phyloP scores from a whole-genome alignment of 805 yeast species.

The Candida sonorensis region DNA sequence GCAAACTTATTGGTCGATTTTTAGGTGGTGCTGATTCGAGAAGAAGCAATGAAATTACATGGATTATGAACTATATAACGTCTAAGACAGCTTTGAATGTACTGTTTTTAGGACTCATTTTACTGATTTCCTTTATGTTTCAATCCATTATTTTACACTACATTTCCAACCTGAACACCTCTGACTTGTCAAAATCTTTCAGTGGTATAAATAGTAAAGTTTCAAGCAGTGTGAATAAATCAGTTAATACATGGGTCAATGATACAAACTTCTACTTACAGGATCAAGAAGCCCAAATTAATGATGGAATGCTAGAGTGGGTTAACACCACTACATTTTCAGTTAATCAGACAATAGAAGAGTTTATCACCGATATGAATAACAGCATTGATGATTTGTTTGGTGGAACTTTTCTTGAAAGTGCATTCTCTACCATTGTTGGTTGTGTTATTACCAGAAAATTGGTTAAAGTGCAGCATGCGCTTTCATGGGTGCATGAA shows the following conservation, averaged over 20 bases:
- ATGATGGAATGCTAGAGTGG: slow-evolving; percentile 62
- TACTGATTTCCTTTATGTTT: slow-evolving; percentile 44
- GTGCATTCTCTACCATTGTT: slow-evolving; percentile 60
- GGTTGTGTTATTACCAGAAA: slow-evolving; percentile 78
- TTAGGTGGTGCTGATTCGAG: slow-evolving; percentile 9
- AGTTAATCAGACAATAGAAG: slow-evolving; percentile 53
- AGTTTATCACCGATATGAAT: slow-evolving; percentile 55
- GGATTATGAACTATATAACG: slow-evolving; percentile 46
- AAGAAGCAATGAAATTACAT: slow-evolving; percentile 21
- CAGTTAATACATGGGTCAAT: slow-evolving; percentile 42
- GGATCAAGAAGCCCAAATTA: slow-evolving; percentile 44
- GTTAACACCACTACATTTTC: slow-evolving; percentile 48
- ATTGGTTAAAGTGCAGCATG: slow-evolving; percentile 55
- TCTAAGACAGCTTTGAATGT: slow-evolving; percentile 46
- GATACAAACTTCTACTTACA: slow-evolving; percentile 50
- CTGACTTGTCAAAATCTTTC: slow-evolving; percentile 7
- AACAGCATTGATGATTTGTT: slow-evolving; percentile 52
- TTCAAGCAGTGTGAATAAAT: slow-evolving; percentile 21
- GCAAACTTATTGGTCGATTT: slow-evolving; percentile 10
- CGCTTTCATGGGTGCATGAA: slow-evolving; percentile 71
- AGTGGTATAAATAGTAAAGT: slow-evolving; percentile 9
- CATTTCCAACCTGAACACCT: slow-evolving; percentile 6
- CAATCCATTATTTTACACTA: slow-evolving; percentile 44
- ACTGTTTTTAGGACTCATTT: slow-evolving; percentile 49
- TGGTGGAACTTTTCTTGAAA: slow-evolving; percentile 58